Percentiles rank a stretch among this genome's conserved stretches.
These are phyloP conservation scores for Populus euphratica DNA, from an alignment of 345 rosid genomes.

Conservation along the genomic window DNA sequence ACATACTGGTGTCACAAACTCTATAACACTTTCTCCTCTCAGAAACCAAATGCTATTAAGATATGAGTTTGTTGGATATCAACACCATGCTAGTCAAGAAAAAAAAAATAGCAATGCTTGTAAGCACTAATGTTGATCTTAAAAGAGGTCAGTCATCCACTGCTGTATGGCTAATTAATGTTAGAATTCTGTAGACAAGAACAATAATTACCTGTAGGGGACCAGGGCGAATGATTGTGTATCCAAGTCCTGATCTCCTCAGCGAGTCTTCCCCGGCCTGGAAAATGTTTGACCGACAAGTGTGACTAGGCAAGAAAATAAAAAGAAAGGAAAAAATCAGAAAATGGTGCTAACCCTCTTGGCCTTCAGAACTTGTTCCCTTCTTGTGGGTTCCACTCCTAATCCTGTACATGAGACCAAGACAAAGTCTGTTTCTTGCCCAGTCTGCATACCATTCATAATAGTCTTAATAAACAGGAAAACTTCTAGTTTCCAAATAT, in stretches of 20 bases:
- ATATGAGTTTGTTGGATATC: neutral
- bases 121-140: neutral
- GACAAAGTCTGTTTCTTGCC: constrained; percentile 93
- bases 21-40: neutral
- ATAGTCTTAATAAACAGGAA: neutral
- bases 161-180: neutral
- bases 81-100: neutral
- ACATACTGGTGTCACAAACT: neutral
- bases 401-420: constrained; percentile 88
- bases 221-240: constrained; percentile 92
- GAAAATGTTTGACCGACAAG: neutral
- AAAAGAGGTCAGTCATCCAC: neutral
- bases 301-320: neutral
- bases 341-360: constrained; percentile 56
- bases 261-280: constrained; percentile 95
- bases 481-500: neutral
- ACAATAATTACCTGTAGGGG: constrained; percentile 58
- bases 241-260: constrained; percentile 93
- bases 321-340: neutral
- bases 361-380: constrained; percentile 93
- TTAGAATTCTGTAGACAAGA: neutral
- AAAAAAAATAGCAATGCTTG: neutral
- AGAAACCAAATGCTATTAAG: neutral
- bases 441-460: constrained; percentile 52
- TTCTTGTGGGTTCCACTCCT: constrained; percentile 76